Evolutionary conservation across 768 basidiomycete genomes (phyloP).

Genomic region (Lepiota brunneoincarnata): DNA sequence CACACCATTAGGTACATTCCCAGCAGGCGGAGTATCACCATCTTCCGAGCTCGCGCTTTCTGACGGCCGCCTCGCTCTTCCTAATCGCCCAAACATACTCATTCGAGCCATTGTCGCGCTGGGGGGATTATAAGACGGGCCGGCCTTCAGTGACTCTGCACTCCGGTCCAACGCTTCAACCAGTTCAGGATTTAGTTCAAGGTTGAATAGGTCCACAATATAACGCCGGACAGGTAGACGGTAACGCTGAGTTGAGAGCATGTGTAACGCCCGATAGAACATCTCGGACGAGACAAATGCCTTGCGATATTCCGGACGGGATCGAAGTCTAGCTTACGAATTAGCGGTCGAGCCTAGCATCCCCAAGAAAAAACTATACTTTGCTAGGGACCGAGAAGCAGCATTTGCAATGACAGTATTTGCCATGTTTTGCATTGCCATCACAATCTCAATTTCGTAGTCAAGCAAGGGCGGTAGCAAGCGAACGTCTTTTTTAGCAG

Average conservation of each 20-base stretch:
- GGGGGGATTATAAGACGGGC: conserved; percentile 34
- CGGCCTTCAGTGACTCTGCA: conserved; percentile 45
- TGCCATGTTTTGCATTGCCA: conserved; percentile 88
- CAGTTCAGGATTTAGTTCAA: conserved; percentile 67
- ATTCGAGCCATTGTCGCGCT: conserved; percentile 45
- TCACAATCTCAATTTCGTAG: conserved; percentile 79
- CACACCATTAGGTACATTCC: conserved; percentile 34
- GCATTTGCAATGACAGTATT: conserved; percentile 96
- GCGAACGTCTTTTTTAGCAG: conserved; percentile 39
- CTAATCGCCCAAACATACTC: conserved; percentile 59
- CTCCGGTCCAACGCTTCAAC: conserved; percentile 53
- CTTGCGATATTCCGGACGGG: conserved; percentile 67
- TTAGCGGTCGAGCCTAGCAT: conserved; percentile 2
- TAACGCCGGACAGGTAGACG: conserved; percentile 91
- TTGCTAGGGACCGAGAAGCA: conserved; percentile 85
- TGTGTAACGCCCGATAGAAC: conserved; percentile 82
- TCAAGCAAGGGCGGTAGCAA: conserved; percentile 65
- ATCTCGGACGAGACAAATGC: conserved; percentile 78
- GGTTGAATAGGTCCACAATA: conserved; percentile 88
- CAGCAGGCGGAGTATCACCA: conserved; percentile 50
- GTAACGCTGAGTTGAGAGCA: conserved; percentile 87
- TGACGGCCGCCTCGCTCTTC: conserved; percentile 45
- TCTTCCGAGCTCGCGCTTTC: conserved; percentile 59
- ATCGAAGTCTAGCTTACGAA: conserved; percentile 60
- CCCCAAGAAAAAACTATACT: conserved; percentile 41